phyloP scores from a whole-genome alignment of 495 filamentous ascomycete species.

The Pyrenula aspistea region DNA sequence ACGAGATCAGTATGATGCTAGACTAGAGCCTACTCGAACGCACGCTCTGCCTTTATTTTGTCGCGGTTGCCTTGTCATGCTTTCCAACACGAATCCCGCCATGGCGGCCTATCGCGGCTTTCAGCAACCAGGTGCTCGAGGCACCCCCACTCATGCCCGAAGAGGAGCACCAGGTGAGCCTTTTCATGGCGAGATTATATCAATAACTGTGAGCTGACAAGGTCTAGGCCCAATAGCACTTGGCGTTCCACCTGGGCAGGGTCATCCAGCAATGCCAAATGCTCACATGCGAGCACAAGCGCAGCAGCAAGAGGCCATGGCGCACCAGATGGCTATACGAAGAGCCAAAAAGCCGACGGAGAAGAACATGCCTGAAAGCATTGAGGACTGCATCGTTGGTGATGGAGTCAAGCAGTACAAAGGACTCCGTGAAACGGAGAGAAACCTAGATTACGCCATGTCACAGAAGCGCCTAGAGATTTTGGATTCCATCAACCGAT shows the following conservation, averaged over 20 bases:
- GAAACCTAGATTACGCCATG: constrained; percentile 85
- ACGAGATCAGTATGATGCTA: no score
- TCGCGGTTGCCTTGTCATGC: no score
- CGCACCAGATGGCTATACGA: constrained; percentile 57
- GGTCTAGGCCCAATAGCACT: background rate
- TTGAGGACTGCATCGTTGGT: constrained; percentile 68
- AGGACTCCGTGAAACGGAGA: constrained; percentile 73
- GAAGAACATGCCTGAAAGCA: constrained; percentile 80
- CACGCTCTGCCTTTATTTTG: no score
- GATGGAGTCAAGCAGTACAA: constrained; percentile 75
- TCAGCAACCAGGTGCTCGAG: background rate
- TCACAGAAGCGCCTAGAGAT: constrained; percentile 88
- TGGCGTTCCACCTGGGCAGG: background rate
- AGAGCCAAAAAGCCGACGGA: constrained; percentile 83
- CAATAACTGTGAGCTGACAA: background rate
- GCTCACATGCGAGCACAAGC: background rate
- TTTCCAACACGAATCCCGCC: background rate
- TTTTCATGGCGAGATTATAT: background rate
- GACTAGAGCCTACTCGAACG: no score
- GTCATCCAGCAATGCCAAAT: constrained; percentile 15
- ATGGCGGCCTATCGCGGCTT: background rate
- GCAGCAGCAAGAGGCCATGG: constrained; percentile 38
- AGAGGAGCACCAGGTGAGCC: background rate
- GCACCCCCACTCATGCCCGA: background rate
- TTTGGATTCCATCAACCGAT: constrained; percentile 67